Evolutionary conservation across 2,329 filamentous ascomycete genomes (phyloP).

Genomic region (Ceratocystis harringtonii): DNA sequence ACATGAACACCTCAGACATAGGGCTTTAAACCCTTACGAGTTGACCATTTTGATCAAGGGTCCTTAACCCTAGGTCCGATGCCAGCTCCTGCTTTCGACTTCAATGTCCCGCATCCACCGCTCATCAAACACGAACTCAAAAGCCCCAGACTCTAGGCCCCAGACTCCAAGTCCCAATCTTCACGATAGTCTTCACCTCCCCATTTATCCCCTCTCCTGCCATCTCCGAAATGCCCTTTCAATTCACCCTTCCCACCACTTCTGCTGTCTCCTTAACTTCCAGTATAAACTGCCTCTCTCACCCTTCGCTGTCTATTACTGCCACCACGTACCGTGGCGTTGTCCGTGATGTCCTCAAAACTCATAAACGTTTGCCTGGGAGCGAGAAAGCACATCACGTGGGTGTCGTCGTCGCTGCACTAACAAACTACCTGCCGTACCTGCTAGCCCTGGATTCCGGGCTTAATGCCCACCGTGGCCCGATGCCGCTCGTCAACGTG

Average conservation of each 20-base stretch:
- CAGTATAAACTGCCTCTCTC: slow-evolving; percentile 62
- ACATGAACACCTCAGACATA: no score
- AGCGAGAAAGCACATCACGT: slow-evolving; percentile 57
- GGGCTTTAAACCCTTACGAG: no score
- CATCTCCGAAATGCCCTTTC: slow-evolving; percentile 61
- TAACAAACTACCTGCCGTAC: slow-evolving; percentile 72
- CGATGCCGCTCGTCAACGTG: slow-evolving; percentile 9
- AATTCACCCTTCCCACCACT: slow-evolving; percentile 77
- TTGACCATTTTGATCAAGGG: no score
- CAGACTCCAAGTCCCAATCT: background rate
- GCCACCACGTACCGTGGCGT: slow-evolving; percentile 74
- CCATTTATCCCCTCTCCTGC: background rate
- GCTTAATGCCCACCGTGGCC: slow-evolving; percentile 35
- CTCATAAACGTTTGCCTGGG: slow-evolving; percentile 71
- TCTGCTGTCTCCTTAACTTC: slow-evolving; percentile 71
- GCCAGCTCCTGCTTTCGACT: no score
- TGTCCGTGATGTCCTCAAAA: slow-evolving; percentile 70
- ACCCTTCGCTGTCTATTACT: slow-evolving; percentile 73
- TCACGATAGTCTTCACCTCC: no score
- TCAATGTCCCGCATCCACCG: background rate
- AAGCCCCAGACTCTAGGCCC: background rate
- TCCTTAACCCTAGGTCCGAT: no score
- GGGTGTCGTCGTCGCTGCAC: slow-evolving; percentile 48
- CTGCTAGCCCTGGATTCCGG: slow-evolving; percentile 63
- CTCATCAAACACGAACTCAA: no score